Base-by-base conservation (phyloP, 108 stramenopile species). In the Skeletonema menzelii region DNA sequence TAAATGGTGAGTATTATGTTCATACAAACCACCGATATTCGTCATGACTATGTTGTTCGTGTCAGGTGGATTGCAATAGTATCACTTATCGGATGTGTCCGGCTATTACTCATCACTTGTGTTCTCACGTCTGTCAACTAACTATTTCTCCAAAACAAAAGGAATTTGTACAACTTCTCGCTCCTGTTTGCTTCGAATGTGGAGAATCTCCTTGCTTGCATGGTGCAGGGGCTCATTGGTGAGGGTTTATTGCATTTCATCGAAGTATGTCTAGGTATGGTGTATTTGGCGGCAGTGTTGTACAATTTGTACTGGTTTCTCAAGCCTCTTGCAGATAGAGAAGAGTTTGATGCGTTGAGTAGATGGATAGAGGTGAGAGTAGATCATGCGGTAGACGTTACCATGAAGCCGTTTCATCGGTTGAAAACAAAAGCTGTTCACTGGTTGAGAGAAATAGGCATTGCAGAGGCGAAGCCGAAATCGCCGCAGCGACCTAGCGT, bases 111-210 rank as follows among this genome's bases (percentile, higher is more conserved):
- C 53, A 22, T 59, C 27, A 42, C 58, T 13, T 40, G 15, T 58
- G 57, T 26, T 56, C 42, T 40, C 15, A 32, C 31, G 3, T 14
- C 14, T 20, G 10, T 49, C 27, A 5, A 49, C 67, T 63, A 5
- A 49, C 67, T 63, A 8, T 49, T 27, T 14, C 38, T 46, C 5
- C 57, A 46, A 35, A 38, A 15, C 19, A 14, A 46, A 28, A 78
- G 77, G 77, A 70, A 78, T 61, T 44, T 71, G 27, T 42, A 59
- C 28, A 78, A 78, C 49, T 78, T 78, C 60, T 31, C 53, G 7
- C 77, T 78, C 32, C 65, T 78, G 30, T 77, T 78, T 61, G 70
- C 70, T 40, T 78, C 77, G 10, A 78, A 78, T 47, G 28, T 78
- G 20, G 70, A 78, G 27, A 78, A 78, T 53, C 61, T 78, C 3